phyloP scores from a whole-genome alignment of 2,329 filamentous ascomycete species.

The Dothistroma septosporum region DNA sequence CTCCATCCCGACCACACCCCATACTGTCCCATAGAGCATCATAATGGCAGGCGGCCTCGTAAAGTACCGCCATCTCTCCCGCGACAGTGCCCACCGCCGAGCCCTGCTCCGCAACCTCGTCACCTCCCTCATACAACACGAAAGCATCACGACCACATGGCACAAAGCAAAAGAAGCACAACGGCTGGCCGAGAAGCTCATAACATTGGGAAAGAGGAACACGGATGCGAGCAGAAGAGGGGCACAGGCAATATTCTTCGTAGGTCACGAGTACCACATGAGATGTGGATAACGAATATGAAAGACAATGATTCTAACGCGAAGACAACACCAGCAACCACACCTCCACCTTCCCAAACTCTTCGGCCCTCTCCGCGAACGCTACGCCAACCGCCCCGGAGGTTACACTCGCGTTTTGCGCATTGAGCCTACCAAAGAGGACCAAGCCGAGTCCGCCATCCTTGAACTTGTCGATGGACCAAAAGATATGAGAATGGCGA shows the following conservation, averaged over 20 bases:
- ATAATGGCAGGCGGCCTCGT: slow-evolving; percentile 79
- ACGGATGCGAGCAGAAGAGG: slow-evolving; percentile 72
- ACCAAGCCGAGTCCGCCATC: slow-evolving; percentile 85
- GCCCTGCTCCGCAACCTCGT: slow-evolving; percentile 93
- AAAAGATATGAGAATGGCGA: slow-evolving; percentile 87
- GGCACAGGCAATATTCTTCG: slow-evolving; percentile 73
- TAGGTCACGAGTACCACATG: slow-evolving; percentile 40
- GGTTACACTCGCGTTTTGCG: slow-evolving; percentile 94
- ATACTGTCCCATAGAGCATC: background rate
- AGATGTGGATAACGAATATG: too few species aligned
- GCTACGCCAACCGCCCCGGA: slow-evolving; percentile 74
- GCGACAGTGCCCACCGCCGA: slow-evolving; percentile 80
- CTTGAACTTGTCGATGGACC: slow-evolving; percentile 93
- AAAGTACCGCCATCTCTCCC: slow-evolving; percentile 85
- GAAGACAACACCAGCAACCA: slow-evolving; percentile 7
- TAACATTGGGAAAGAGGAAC: slow-evolving; percentile 89
- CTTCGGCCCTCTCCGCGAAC: slow-evolving; percentile 73
- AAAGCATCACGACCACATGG: slow-evolving; percentile 92
- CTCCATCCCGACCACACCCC: background rate
- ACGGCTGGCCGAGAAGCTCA: slow-evolving; percentile 85
- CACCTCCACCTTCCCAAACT: slow-evolving; percentile 66
- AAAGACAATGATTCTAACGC: too few species aligned
- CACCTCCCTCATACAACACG: slow-evolving; percentile 87
- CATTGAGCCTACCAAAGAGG: slow-evolving; percentile 80
- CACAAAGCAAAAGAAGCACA: slow-evolving; percentile 97